Evolutionary conservation across 73 alveolate genomes (phyloP).

Genomic region (Blepharisma stoltei): DNA sequence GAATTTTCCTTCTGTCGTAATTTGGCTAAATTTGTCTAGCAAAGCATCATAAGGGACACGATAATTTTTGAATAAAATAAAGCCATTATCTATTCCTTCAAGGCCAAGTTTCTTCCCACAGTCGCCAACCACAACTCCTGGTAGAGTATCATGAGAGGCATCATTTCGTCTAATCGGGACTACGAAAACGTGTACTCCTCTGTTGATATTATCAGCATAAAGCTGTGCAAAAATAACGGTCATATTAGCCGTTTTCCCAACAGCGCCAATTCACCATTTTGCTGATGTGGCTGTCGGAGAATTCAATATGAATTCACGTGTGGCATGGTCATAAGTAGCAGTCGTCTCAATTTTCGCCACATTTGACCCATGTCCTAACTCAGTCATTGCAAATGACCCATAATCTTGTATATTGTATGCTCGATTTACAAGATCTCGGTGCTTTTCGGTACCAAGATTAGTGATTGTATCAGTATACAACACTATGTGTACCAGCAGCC

Average conservation of each 20-base stretch:
- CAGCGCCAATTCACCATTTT: constrained; percentile 85
- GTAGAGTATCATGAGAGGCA: constrained; percentile 71
- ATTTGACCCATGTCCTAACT: constrained; percentile 88
- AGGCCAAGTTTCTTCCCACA: constrained; percentile 80
- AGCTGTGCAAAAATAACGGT: constrained; percentile 76
- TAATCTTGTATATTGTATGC: constrained; percentile 51
- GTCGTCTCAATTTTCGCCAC: constrained; percentile 66
- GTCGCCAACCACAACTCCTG: constrained; percentile 83
- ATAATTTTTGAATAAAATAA: constrained; percentile 55
- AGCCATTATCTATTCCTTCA: constrained; percentile 80
- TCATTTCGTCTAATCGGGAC: constrained; percentile 68
- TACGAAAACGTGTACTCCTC: constrained; percentile 77
- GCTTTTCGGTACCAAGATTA: constrained; percentile 84
- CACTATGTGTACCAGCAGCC: constrained; percentile 54
- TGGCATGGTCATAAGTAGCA: constrained; percentile 68
- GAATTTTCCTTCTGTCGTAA: constrained; percentile 61
- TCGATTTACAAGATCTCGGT: constrained; percentile 45
- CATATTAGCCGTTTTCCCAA: constrained; percentile 67
- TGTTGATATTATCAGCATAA: constrained; percentile 61
- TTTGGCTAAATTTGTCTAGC: constrained; percentile 58
- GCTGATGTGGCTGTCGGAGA: constrained; percentile 74
- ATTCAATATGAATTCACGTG: constrained; percentile 66
- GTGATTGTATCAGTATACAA: constrained; percentile 61
- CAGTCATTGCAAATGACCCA: constrained; percentile 78
- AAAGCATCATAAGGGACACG: constrained; percentile 67